These are phyloP conservation scores for Avena sativa DNA, from an alignment of 176 grass and related monocot species.

Conservation along the genomic window DNA sequence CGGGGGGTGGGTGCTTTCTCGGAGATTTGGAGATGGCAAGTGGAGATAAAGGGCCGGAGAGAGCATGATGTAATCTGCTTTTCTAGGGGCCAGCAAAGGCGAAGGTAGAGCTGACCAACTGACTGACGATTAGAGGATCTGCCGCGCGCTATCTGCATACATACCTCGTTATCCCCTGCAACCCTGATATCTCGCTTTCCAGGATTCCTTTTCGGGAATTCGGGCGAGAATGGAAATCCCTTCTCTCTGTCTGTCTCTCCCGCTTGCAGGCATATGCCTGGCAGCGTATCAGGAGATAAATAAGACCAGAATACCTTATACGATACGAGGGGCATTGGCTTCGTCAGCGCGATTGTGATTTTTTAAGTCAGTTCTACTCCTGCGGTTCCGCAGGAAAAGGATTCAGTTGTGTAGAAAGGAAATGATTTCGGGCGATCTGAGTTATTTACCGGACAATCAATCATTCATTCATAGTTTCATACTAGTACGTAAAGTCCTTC, in stretches of 20 bases:
- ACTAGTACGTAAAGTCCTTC: background rate
- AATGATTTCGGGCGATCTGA: slow-evolving; percentile 23
- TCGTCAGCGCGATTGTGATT: background rate
- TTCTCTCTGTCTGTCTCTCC: slow-evolving; percentile 24
- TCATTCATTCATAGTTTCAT: background rate
- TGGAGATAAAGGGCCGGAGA: slow-evolving; percentile 25
- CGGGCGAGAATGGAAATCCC: slow-evolving; percentile 43
- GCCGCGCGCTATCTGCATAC: slow-evolving; percentile 33
- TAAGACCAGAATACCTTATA: background rate
- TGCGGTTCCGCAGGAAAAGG: no score
- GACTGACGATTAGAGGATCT: slow-evolving; percentile 31
- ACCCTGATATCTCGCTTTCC: slow-evolving; percentile 46
- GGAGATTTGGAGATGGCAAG: slow-evolving; percentile 51
- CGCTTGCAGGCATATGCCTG: background rate
- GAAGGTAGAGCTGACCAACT: slow-evolving; percentile 40
- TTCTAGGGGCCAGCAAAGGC: slow-evolving; percentile 57
- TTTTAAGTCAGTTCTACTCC: background rate
- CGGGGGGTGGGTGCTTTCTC: slow-evolving; percentile 37
- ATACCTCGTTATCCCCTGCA: slow-evolving; percentile 29
- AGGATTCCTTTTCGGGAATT: slow-evolving; percentile 63
- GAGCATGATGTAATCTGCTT: slow-evolving; percentile 55
- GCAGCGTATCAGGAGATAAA: slow-evolving; percentile 12
- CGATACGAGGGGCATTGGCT: background rate
- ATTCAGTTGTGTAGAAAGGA: background rate
- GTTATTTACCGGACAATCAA: background rate